These are phyloP conservation scores for Strobilomyces echinocephalus DNA, from an alignment of 768 basidiomycete species.

Conservation along the genomic window DNA sequence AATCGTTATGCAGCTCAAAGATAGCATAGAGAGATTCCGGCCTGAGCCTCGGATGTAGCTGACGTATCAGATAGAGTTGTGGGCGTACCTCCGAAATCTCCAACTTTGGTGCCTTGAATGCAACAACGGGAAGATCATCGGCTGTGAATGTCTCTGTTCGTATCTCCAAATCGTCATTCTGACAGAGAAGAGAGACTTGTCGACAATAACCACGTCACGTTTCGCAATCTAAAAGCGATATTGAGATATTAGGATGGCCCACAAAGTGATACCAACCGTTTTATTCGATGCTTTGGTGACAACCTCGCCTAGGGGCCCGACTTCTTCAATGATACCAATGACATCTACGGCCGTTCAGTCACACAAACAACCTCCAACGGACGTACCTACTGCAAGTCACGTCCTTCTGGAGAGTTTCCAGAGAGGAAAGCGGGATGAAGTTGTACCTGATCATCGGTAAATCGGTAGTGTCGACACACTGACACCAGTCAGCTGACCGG, in stretches of 20 bases:
- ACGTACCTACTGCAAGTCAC: constrained; percentile 65
- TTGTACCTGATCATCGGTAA: constrained; percentile 82
- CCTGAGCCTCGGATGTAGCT: constrained; percentile 40
- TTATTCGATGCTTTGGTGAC: constrained; percentile 65
- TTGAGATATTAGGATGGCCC: constrained; percentile 1
- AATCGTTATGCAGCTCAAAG: constrained; percentile 73
- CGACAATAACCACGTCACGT: constrained; percentile 85
- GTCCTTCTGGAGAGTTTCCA: constrained; percentile 70
- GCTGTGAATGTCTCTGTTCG: constrained; percentile 79
- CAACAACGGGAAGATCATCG: constrained; percentile 65
- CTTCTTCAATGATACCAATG: constrained; percentile 80
- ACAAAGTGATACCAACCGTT: constrained; percentile 38
- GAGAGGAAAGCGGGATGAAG: constrained; percentile 61
- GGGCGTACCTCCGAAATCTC: constrained; percentile 76
- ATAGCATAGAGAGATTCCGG: constrained; percentile 78
- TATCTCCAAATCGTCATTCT: constrained; percentile 91
- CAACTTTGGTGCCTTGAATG: constrained; percentile 90
- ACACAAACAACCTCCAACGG: not conserved
- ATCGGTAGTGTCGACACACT: constrained; percentile 78
- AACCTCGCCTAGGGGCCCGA: constrained; percentile 62
- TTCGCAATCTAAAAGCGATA: constrained; percentile 60
- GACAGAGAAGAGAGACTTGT: constrained; percentile 71
- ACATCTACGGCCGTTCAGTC: constrained; percentile 55
- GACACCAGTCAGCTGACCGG: constrained; percentile 4
- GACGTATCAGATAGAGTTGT: not conserved